These are phyloP conservation scores for Cryptosporidium tyzzeri DNA, from an alignment of 169 alveolate genomes.

Conservation along the genomic window DNA sequence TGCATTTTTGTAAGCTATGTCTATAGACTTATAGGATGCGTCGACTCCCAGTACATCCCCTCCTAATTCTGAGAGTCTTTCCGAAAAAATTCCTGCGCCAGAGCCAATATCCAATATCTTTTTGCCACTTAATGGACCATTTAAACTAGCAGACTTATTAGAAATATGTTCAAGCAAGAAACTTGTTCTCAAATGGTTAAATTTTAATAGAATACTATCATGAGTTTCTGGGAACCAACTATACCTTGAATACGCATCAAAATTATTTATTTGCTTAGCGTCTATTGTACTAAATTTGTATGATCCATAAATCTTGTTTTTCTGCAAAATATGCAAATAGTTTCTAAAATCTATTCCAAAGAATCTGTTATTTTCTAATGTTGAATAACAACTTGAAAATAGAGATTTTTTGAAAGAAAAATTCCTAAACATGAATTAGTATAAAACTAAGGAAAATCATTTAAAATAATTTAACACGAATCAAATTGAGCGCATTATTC, in stretches of 20 bases:
- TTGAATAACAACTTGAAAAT: not conserved
- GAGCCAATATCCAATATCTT: conserved; percentile 42
- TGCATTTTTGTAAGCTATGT: conserved; percentile 14
- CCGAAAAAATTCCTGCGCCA: conserved; percentile 11
- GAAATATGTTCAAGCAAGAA: conserved; percentile 9
- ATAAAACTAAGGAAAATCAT: not conserved
- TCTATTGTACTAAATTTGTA: not conserved
- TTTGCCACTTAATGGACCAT: conserved; percentile 8
- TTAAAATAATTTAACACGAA: not conserved
- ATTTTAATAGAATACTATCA: not conserved
- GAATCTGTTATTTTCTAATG: not conserved
- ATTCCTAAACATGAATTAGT: not conserved
- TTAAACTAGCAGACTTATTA: conserved; percentile 10
- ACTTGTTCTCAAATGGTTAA: conserved; percentile 5
- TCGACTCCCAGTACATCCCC: conserved; percentile 19
- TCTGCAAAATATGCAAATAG: not conserved
- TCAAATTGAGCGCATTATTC: not conserved
- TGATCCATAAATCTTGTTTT: not conserved
- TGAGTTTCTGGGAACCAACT: conserved; percentile 5
- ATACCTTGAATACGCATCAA: not conserved
- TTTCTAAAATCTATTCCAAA: not conserved
- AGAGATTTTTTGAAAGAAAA: not conserved
- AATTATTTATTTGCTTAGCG: conserved; percentile 6
- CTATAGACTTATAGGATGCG: not conserved
- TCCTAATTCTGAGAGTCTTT: conserved; percentile 13